Evolutionary conservation across 371 early-diverging fungal genomes (phyloP).

Genomic region (Rhizopus microsporus): DNA sequence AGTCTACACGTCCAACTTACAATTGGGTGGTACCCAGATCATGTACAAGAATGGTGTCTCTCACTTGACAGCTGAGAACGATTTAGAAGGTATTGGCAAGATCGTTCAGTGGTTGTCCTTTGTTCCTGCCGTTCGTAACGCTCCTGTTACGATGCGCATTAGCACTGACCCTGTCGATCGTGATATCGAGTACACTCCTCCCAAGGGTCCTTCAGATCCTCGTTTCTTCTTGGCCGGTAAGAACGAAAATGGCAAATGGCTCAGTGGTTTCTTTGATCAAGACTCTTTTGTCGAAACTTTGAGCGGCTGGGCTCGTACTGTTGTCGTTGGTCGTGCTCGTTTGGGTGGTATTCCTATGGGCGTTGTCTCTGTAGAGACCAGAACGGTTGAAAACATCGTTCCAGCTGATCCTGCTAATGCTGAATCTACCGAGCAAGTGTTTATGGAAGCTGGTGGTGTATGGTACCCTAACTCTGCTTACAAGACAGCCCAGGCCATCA

Average conservation of each 20-base stretch:
- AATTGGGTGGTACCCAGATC: constrained; percentile 98
- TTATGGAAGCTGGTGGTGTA: constrained; percentile 95
- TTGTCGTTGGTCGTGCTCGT: constrained; percentile 91
- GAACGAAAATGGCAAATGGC: constrained; percentile 71
- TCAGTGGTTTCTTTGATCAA: constrained; percentile 91
- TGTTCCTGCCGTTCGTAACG: constrained; percentile 76
- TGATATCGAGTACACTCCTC: constrained; percentile 75
- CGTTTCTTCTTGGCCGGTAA: constrained; percentile 87
- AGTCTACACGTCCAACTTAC: constrained; percentile 97
- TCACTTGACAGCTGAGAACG: constrained; percentile 94
- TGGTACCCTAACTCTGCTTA: constrained; percentile 98
- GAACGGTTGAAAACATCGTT: constrained; percentile 87
- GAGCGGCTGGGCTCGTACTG: constrained; percentile 67
- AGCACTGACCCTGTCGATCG: constrained; percentile 72
- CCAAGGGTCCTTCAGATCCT: constrained; percentile 90
- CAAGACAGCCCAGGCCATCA: constrained; percentile 98
- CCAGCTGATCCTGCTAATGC: constrained; percentile 95
- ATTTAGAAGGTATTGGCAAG: constrained; percentile 90
- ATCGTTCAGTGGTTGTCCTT: constrained; percentile 95
- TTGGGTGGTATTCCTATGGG: constrained; percentile 97
- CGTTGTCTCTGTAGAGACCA: constrained; percentile 95
- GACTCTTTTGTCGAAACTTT: constrained; percentile 87
- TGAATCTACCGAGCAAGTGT: constrained; percentile 84
- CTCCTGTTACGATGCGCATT: constrained; percentile 59
- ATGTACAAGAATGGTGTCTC: constrained; percentile 99